Percentiles rank a stretch among this genome's conserved stretches.
These are phyloP conservation scores for Knufia fluminis DNA, from an alignment of 2,329 filamentous ascomycete genomes.

Conservation along the genomic window DNA sequence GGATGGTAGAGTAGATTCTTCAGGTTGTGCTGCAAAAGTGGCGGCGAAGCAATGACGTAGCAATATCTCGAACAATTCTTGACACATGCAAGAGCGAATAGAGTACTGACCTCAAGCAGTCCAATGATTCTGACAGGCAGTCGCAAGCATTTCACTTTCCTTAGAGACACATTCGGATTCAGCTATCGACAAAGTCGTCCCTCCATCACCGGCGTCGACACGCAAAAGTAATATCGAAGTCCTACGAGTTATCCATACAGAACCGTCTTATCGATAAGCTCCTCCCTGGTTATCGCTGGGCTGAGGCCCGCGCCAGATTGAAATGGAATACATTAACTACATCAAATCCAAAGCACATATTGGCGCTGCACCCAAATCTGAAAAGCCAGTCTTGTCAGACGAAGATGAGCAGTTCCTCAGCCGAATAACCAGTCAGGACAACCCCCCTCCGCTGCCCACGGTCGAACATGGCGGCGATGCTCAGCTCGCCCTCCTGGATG, in stretches of 20 bases:
- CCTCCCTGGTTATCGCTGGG: background rate
- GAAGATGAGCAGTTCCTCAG: conserved; percentile 52
- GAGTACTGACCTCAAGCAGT: too few species aligned
- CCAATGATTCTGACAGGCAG: too few species aligned
- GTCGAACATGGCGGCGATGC: conserved; percentile 29
- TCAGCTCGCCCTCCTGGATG: conserved; percentile 37
- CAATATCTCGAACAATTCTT: background rate
- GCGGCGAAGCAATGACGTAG: background rate
- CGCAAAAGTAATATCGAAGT: too few species aligned
- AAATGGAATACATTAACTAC: conserved; percentile 37
- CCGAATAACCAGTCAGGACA: conserved; percentile 38
- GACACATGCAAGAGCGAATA: too few species aligned
- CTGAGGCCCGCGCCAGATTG: background rate
- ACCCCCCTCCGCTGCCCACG: conserved; percentile 28
- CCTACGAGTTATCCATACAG: too few species aligned
- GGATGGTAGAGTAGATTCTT: background rate
- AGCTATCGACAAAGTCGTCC: too few species aligned
- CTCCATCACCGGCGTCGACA: too few species aligned
- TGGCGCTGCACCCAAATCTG: conserved; percentile 26
- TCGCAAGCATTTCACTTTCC: too few species aligned
- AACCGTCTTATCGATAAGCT: too few species aligned
- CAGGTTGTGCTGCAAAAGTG: background rate
- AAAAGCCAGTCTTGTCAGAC: conserved; percentile 45
- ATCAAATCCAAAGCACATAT: conserved; percentile 32
- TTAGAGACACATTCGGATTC: too few species aligned